Evolutionary conservation across 2,329 filamentous ascomycete species (phyloP), one percentile per base, ranked within the genome.

Genomic region (Cercospora beticola): DNA sequence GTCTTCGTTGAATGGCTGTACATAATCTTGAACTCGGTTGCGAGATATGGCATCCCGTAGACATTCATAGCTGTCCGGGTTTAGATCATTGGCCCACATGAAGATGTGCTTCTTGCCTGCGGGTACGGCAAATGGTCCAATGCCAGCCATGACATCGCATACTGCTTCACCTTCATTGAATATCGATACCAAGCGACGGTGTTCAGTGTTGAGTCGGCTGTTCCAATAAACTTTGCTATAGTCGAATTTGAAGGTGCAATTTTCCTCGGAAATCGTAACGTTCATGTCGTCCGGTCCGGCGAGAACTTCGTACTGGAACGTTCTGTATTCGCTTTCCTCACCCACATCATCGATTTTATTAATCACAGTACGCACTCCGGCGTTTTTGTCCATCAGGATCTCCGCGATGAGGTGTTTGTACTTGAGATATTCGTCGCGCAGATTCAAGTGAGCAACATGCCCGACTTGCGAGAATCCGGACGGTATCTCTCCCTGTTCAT

Each of bases 191-290:
- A 98, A 83, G 3, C 95, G 86, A 72, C 90, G 88, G 81, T 99
- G 95, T 81, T 99, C 95, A 0, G 89, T 92, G 76, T 96, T 90
- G 14, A 99, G 87, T 73, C 94, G 89, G 76, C 89, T 93, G 81
- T 99, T 99, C 94, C 94, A 99, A 84, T 99, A 99, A 4, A 99
- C 95, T 74, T 96, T 96, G 70, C 91, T 88, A 80, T 97, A 99
- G 83, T 99, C 92, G 80, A 99, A 98, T 66, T 86, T 85, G 82
- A 97, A 99, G n/a, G 86, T 83, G 82, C 95, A 98, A 69, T 89
- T 87, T 75, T 92, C 90, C 81, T 97, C 93, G 72, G 87, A 88
- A 63, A 95, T 86, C 71, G 92, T 88, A 65, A 99, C 95, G 64
- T 94, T 89, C 79, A 97, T 83, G 76, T 98, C 90, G 74, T 93